Conservation (phyloP, 2,329 filamentous ascomycete genomes). For the Pseudogymnoascus sp. region DNA sequence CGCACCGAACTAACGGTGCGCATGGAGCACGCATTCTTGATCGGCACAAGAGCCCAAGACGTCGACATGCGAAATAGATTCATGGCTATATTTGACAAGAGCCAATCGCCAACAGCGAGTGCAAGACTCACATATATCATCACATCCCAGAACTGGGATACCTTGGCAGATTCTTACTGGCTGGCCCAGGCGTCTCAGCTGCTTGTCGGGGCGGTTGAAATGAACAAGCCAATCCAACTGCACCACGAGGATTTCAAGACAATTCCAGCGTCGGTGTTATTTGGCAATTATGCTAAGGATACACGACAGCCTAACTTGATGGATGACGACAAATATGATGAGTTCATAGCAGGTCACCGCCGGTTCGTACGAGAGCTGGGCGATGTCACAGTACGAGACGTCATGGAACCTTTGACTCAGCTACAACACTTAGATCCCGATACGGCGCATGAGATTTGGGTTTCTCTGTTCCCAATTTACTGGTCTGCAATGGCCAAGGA, state of each 20-base stretch:
- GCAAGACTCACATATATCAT: constrained; percentile 84
- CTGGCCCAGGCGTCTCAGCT: constrained; percentile 89
- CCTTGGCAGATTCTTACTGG: constrained; percentile 91
- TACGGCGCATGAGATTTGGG: constrained; percentile 83
- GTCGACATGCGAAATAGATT: constrained; percentile 96
- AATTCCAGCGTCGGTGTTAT: constrained; percentile 64
- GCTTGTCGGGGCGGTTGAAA: constrained; percentile 82
- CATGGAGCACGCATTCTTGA: constrained; percentile 96
- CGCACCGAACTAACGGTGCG: constrained; percentile 91
- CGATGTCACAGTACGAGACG: constrained; percentile 77
- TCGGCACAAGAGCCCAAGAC: constrained; percentile 85
- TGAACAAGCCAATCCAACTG: constrained; percentile 68
- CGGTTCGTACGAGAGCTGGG: constrained; percentile 77
- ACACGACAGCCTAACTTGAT: constrained; percentile 54
- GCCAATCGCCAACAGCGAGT: constrained; percentile 83
- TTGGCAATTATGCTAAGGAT: constrained; percentile 66
- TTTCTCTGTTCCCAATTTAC: constrained; percentile 80
- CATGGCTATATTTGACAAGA: constrained; percentile 92
- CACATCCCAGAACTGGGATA: constrained; percentile 93
- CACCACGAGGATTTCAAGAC: constrained; percentile 77
- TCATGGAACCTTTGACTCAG: constrained; percentile 83
- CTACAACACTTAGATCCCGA: constrained; percentile 81
- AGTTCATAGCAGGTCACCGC: constrained; percentile 66
- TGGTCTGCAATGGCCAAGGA: constrained; percentile 86
- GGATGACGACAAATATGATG: constrained; percentile 73